Evolutionary conservation across 192 early-diverging fungal species (phyloP), one percentile per base, ranked within the genome.

Genomic region (Funneliformis geosporum): DNA sequence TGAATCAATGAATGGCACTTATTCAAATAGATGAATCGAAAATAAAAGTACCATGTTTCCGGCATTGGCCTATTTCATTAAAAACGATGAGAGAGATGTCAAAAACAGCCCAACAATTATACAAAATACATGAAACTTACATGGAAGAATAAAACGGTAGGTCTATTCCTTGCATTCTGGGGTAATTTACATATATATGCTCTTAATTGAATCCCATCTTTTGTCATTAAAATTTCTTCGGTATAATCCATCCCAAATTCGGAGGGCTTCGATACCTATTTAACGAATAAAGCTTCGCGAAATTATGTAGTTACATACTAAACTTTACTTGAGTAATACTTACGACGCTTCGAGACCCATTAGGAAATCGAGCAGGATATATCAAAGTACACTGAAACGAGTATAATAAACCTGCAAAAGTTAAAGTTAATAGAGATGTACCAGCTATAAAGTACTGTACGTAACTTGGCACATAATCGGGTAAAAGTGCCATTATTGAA

Each of bases 91-190:
- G 8, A 23, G 25, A 23, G 25, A 12, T 11, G 4, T 40, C 14
- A 27, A 2, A 42, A 10, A 38, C 16, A n/a, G 7, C n/a, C n/a
- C n/a, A 23, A 75, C 14, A 4, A 33, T 50, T 0, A 33, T 27
- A 28, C 50, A 25, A 42, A 2, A 33, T n/a, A 21, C 46, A 55
- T 59, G 33, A 43, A 66, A 78, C 77, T 86, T 82, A 87, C 91
- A 81, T 99, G 98, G 73, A 94, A 94, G 79, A 95, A 97, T 7
- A 98, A 77, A 59, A 99, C 82, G 2, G 96, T 98, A 43, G 93
- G 89, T 42, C 82, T 88, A 9, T 91, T 88, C 28, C 84, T 84
- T 14, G 87, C 85, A 60, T 90, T 88, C 27, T 87, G 85, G 0
- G 82, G 79, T 25, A 87, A 85, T 76, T 88, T 87, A 76, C 96